Base-by-base conservation (phyloP, 306 rosid species). In the Acmispon strigosus region DNA sequence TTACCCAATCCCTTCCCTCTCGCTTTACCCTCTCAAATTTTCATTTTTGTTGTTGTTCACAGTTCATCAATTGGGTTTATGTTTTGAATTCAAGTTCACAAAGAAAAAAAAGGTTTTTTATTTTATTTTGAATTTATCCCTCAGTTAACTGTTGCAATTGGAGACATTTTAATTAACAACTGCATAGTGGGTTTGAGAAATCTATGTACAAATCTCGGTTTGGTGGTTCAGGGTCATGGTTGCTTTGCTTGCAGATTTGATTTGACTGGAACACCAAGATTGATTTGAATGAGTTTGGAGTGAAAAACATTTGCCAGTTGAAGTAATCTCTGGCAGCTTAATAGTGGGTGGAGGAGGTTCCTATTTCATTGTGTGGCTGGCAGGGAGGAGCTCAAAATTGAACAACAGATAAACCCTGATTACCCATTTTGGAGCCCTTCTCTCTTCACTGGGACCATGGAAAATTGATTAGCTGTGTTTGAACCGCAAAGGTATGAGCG, bases 231-330 rank as follows among this genome's bases (percentile, higher is more conserved):
- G 53, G 45, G 82, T 80, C 62, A 55, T 44, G 22, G 9, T 61
- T 79, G 41, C 19, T 22, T 76, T 70, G 20, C 65, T 71, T 66
- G 49, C 87, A 86, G 97, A 81, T 85, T 85, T 83, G 85, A 75
- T 84, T 80, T 78, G 92, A 77, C 84, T 82, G 79, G 84, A 77
- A 72, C 73, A 70, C 70, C 54, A 74, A 86, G 97, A 81, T 85
- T 85, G 97, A 81, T 85, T 85, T 77, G 80, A 84, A 76, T 71
- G 20, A 67, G 47, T 58, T 65, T 57, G 49, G 69, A 70, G 67
- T 50, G 13, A 27, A 77, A 27, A 62, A 8, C 68, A 66, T 69
- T 79, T 22, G 29, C 36, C 49, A 8, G 76, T 62, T 78, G 71
- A 69, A 50, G 76, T 50, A 74, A 10, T 73, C 73, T 69, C 69